These are phyloP conservation scores for Thyridium curvatum DNA, from an alignment of 2,329 filamentous ascomycete species.

Conservation along the genomic window DNA sequence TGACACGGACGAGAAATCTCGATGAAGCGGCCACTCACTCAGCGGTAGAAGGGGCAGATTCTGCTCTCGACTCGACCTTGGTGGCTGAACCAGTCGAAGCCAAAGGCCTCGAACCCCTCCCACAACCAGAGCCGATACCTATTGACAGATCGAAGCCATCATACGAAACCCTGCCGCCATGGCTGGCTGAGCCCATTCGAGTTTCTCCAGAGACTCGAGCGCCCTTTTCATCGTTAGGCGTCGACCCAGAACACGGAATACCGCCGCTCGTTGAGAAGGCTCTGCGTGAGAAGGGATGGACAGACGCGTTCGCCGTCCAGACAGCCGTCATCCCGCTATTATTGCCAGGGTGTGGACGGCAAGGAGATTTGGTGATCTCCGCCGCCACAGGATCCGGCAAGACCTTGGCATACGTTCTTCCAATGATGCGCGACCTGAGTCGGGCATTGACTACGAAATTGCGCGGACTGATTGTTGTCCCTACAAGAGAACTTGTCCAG, in stretches of 20 bases:
- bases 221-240: slow-evolving; percentile 41
- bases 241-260: slow-evolving; percentile 48
- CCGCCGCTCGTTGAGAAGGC: slow-evolving; percentile 50
- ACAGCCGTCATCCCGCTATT: slow-evolving; percentile 75
- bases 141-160: slow-evolving; percentile 52
- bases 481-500: slow-evolving; percentile 82
- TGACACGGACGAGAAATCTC: slow-evolving; percentile 39
- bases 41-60: slow-evolving; percentile 16
- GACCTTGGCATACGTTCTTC: slow-evolving; percentile 84
- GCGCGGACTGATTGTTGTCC: slow-evolving; percentile 77
- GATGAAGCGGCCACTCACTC: slow-evolving; percentile 9
- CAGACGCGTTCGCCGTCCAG: slow-evolving; percentile 72
- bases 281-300: slow-evolving; percentile 63
- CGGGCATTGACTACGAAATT: slow-evolving; percentile 58
- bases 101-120: slow-evolving; percentile 73
- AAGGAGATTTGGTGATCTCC: slow-evolving; percentile 80
- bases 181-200: slow-evolving; percentile 71
- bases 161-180: slow-evolving; percentile 74
- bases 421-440: slow-evolving; percentile 72
- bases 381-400: slow-evolving; percentile 95
- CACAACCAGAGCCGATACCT: slow-evolving; percentile 63
- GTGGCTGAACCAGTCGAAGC: slow-evolving; percentile 31
- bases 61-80: neutral
- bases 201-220: slow-evolving; percentile 54
- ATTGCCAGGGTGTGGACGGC: slow-evolving; percentile 54